phyloP scores from a whole-genome alignment of 805 yeast species.

The Debaryomyces hansenii region DNA sequence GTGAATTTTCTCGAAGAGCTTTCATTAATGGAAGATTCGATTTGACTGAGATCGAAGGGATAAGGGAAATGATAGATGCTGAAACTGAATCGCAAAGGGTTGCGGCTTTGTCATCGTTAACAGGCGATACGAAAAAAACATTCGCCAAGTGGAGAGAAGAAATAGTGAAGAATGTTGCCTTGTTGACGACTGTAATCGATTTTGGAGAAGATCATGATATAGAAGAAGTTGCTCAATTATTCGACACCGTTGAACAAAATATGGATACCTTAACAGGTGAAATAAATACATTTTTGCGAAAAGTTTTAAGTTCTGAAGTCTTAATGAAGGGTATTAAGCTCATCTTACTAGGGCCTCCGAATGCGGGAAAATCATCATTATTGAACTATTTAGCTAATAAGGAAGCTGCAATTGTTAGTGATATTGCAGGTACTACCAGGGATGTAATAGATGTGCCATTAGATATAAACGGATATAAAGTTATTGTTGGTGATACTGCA shows the following conservation, averaged over 20 bases:
- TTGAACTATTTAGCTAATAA: constrained; percentile 72
- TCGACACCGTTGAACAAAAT: constrained; percentile 48
- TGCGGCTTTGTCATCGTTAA: constrained; percentile 70
- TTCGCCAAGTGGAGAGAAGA: constrained; percentile 67
- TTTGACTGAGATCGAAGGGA: constrained; percentile 87
- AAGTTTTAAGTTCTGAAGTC: constrained; percentile 58
- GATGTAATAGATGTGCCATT: constrained; percentile 81
- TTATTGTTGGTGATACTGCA: constrained; percentile 88
- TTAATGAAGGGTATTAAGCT: constrained; percentile 71
- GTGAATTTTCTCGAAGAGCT: constrained; percentile 88
- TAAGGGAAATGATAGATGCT: constrained; percentile 84
- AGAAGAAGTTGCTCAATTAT: constrained; percentile 57
- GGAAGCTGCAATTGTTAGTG: constrained; percentile 89
- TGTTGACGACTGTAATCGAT: constrained; percentile 85
- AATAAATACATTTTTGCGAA: constrained; percentile 43
- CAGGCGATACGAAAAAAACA: constrained; percentile 59
- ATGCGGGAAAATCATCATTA: constrained; percentile 92
- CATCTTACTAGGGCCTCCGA: constrained; percentile 85
- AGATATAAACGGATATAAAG: constrained; percentile 81
- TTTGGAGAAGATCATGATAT: constrained; percentile 93
- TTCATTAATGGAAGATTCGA: constrained; percentile 83
- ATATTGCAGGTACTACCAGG: constrained; percentile 91
- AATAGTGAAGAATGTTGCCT: constrained; percentile 66
- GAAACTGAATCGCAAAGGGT: constrained; percentile 88
- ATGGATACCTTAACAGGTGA: constrained; percentile 45